Percentiles rank a stretch among this genome's conserved stretches.
phyloP scores from a whole-genome alignment of 129 eudicot genomes.

The Tagetes erecta region DNA sequence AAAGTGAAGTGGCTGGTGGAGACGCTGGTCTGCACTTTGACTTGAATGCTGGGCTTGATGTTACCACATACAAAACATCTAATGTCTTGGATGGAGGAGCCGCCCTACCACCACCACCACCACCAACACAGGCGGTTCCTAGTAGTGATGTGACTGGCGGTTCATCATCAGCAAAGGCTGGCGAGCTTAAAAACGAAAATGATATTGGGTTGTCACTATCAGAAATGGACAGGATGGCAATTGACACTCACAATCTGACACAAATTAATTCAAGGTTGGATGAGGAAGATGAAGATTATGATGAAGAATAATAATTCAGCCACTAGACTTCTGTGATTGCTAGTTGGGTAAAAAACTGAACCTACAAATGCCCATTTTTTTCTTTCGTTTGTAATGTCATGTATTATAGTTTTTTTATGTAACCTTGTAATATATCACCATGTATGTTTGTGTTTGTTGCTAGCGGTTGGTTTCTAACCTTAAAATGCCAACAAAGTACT shows the following conservation, averaged over 20 bases:
- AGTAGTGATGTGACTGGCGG: too few relatives aligned
- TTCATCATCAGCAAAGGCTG: conserved; percentile 20
- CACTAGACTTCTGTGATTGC: conserved; percentile 3
- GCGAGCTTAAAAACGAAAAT: conserved; percentile 44
- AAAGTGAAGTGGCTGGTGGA: not conserved
- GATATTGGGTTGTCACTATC: conserved; percentile 60
- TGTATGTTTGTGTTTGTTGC: conserved; percentile 17
- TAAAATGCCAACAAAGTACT: too few relatives aligned
- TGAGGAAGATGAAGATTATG: conserved; percentile 81
- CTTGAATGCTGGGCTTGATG: conserved; percentile 60
- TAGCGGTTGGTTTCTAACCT: not conserved
- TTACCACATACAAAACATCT: conserved; percentile 28
- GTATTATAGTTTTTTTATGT: not conserved
- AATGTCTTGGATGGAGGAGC: conserved; percentile 7
- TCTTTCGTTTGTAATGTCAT: not conserved
- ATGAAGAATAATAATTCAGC: conserved; percentile 47
- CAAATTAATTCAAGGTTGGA: conserved; percentile 48
- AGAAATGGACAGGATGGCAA: conserved; percentile 59
- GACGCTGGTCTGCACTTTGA: conserved; percentile 28
- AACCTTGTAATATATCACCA: not conserved
- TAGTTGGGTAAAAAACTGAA: not conserved
- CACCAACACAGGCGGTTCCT: conserved; percentile 10
- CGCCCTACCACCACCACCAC: conserved; percentile 7
- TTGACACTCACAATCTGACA: conserved; percentile 60
- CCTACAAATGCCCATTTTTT: conserved; percentile 15